phyloP scores from a whole-genome alignment of 1,284 basidiomycete species.

The Apiotrichum siamense region DNA sequence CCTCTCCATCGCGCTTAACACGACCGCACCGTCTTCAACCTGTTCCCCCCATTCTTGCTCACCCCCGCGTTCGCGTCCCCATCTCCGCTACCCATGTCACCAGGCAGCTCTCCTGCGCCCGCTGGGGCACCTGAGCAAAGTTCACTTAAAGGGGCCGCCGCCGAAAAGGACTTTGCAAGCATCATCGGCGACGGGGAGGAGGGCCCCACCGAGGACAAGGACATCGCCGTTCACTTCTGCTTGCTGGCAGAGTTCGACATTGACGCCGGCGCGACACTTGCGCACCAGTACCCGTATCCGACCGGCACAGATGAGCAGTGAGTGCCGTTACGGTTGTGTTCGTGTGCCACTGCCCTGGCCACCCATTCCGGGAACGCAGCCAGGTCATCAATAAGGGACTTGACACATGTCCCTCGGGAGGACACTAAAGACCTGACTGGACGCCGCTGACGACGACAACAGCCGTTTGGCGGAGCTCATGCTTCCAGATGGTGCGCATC shows the following conservation, averaged over 20 bases:
- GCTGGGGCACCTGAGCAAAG: background rate
- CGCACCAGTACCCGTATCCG: slow-evolving; percentile 88
- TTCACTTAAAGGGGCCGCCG: background rate
- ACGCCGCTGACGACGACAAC: background rate
- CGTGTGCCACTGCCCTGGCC: background rate
- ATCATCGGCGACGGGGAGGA: slow-evolving; percentile 14
- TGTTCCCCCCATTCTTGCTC: background rate
- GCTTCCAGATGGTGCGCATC: slow-evolving; percentile 95
- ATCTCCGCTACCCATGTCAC: background rate
- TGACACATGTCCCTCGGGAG: no score
- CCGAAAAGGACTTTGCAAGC: slow-evolving; percentile 17
- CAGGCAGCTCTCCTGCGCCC: slow-evolving; percentile 3
- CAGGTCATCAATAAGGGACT: background rate
- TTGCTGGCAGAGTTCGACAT: slow-evolving; percentile 95
- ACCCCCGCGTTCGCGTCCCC: background rate
- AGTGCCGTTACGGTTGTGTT: slow-evolving; percentile 27
- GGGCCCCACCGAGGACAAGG: slow-evolving; percentile 10
- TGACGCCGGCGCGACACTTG: slow-evolving; percentile 78
- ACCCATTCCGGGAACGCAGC: no score
- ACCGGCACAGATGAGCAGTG: slow-evolving; percentile 87
- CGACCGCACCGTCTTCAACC: no score
- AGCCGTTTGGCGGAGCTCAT: slow-evolving; percentile 94
- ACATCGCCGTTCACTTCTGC: slow-evolving; percentile 80
- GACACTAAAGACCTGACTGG: no score
- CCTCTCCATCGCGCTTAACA: background rate